Conservation (phyloP, 768 basidiomycete species). For the Lactarius evosmus region DNA sequence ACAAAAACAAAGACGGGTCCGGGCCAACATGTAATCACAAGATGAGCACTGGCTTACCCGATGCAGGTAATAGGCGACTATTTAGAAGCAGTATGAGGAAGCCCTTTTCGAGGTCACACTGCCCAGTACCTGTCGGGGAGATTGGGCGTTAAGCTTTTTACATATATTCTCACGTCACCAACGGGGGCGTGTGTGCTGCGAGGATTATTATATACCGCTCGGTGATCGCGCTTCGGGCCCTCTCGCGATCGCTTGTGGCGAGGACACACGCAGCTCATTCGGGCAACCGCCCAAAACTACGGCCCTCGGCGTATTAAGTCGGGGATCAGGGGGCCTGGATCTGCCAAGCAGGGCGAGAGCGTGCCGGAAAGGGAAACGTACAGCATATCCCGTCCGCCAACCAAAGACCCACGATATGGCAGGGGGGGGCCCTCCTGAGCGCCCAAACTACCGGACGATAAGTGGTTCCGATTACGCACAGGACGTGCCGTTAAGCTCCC, state of each 20-base stretch:
- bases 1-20: conserved; percentile 10
- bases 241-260: background rate
- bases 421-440: background rate
- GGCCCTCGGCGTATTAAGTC: conserved; percentile 6
- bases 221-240: background rate
- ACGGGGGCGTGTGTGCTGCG: conserved; percentile 6
- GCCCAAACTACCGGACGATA: background rate
- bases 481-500: conserved; percentile 3
- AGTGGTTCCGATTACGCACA: conserved; percentile 11
- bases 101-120: conserved; percentile 24
- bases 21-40: conserved; percentile 20
- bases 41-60: conserved; percentile 20
- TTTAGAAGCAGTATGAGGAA: conserved; percentile 14
- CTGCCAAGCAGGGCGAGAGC: background rate
- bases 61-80: conserved; percentile 23
- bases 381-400: background rate
- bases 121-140: conserved; percentile 11
- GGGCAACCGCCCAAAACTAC: background rate
- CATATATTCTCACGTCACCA: conserved; percentile 23
- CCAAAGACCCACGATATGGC: background rate
- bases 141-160: conserved; percentile 26
- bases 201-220: conserved; percentile 6
- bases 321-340: conserved; percentile 11
- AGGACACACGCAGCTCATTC: background rate
- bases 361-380: background rate